These are phyloP conservation scores for button mushroom (Agaricus bisporus) DNA, from an alignment of 768 basidiomycete genomes.

Conservation along the genomic window DNA sequence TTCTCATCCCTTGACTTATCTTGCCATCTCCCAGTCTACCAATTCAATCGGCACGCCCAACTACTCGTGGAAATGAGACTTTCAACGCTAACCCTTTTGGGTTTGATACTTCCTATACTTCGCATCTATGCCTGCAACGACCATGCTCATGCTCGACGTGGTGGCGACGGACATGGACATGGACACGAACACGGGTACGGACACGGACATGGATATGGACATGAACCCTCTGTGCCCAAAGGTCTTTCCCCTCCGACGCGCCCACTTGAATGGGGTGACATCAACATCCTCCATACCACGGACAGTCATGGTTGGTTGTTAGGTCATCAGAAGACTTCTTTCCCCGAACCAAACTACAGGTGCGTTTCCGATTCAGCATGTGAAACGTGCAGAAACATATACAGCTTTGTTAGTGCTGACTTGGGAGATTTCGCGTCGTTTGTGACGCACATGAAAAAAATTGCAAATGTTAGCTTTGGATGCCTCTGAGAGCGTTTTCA, in stretches of 20 bases:
- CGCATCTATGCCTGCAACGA: slow-evolving; percentile 2
- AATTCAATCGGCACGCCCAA: background rate
- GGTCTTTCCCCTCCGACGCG: slow-evolving; percentile 53
- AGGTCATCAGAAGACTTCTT: slow-evolving; percentile 71
- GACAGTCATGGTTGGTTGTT: slow-evolving; percentile 71
- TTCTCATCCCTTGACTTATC: background rate
- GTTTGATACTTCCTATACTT: background rate
- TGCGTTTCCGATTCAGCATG: background rate
- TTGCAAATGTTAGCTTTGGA: slow-evolving; percentile 43
- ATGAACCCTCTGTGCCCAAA: slow-evolving; percentile 15
- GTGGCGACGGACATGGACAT: slow-evolving; percentile 19
- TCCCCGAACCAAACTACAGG: slow-evolving; percentile 72
- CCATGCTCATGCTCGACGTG: slow-evolving; percentile 15
- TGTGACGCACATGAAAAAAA: slow-evolving; percentile 71
- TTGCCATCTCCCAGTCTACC: background rate
- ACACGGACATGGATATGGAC: slow-evolving; percentile 26
- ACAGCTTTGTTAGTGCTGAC: slow-evolving; percentile 23
- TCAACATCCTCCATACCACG: slow-evolving; percentile 84
- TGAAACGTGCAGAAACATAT: background rate
- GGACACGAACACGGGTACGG: slow-evolving; percentile 34
- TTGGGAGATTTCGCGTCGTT: slow-evolving; percentile 86
- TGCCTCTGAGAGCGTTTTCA: background rate
- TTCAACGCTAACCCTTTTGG: background rate
- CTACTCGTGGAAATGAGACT: background rate
- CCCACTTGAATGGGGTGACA: slow-evolving; percentile 78